These are phyloP conservation scores for Lepidium aucheri DNA, from an alignment of 345 rosid species.

Conservation along the genomic window DNA sequence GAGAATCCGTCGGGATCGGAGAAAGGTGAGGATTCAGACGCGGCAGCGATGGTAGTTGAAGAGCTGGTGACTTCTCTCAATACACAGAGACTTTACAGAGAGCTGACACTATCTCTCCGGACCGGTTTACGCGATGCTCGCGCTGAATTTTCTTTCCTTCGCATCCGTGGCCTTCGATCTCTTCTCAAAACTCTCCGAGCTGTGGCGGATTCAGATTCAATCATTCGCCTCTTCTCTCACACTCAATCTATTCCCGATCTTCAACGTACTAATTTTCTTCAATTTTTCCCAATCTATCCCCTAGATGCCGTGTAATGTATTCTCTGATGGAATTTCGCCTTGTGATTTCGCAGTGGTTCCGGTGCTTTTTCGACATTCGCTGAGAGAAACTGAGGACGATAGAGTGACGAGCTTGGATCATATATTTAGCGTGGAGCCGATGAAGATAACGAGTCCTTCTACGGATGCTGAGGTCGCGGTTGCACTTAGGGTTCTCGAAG, in stretches of 20 bases:
- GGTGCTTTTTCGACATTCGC: constrained; percentile 59
- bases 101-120: constrained; percentile 85
- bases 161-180: constrained; percentile 76
- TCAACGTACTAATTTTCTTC: constrained; percentile 41
- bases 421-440: constrained; percentile 68
- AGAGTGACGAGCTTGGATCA: constrained; percentile 66
- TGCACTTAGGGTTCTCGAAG: constrained; percentile 90
- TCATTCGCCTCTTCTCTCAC: constrained; percentile 59
- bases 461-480: constrained; percentile 73
- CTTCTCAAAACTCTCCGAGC: constrained; percentile 80
- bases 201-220: constrained; percentile 62
- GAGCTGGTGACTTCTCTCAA: constrained; percentile 63
- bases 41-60: constrained; percentile 52
- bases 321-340: not conserved
- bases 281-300: not conserved
- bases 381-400: constrained; percentile 61
- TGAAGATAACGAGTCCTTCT: constrained; percentile 77
- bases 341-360: constrained; percentile 61
- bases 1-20: constrained; percentile 16
- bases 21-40: constrained; percentile 16
- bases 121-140: constrained; percentile 77
- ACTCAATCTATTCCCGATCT: constrained; percentile 74
- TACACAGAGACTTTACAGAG: constrained; percentile 60
- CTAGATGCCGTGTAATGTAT: not conserved
- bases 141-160: constrained; percentile 93